Evolutionary conservation across 2,329 filamentous ascomycete species (phyloP).

Genomic region (Diatrype stigma): DNA sequence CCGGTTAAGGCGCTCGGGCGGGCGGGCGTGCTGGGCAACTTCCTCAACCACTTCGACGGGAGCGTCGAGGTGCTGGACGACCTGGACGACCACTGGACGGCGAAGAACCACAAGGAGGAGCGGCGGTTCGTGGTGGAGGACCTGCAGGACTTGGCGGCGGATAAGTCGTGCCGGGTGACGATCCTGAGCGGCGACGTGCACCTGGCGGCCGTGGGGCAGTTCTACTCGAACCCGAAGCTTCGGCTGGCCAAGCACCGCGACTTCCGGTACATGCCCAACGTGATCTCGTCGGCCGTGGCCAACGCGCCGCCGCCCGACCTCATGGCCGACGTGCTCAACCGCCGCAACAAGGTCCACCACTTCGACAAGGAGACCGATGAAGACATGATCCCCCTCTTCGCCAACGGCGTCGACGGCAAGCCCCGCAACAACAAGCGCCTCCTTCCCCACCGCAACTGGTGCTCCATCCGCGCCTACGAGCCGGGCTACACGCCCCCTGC

Average conservation of each 20-base stretch:
- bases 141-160: conserved; percentile 86
- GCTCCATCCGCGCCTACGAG: conserved; percentile 79
- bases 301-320: conserved; percentile 86
- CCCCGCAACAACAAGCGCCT: conserved; percentile 86
- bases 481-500: conserved; percentile 72
- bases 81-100: conserved; percentile 95
- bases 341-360: conserved; percentile 77
- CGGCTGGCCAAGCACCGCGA: conserved; percentile 80
- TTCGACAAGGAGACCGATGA: conserved; percentile 80
- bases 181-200: conserved; percentile 94
- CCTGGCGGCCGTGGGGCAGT: conserved; percentile 86
- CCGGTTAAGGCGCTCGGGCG: conserved; percentile 86
- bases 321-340: conserved; percentile 88
- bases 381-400: conserved; percentile 92
- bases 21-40: conserved; percentile 71
- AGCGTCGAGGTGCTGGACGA: conserved; percentile 90
- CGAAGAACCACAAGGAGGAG: conserved; percentile 89
- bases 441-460: conserved; percentile 91
- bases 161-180: conserved; percentile 87
- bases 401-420: conserved; percentile 83
- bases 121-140: conserved; percentile 83
- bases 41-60: conserved; percentile 86
- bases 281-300: conserved; percentile 90
- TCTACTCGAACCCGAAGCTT: conserved; percentile 86
- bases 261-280: conserved; percentile 93